Evolutionary conservation across 192 early-diverging fungal genomes (phyloP).

Genomic region (Haplosporangium gracile): DNA sequence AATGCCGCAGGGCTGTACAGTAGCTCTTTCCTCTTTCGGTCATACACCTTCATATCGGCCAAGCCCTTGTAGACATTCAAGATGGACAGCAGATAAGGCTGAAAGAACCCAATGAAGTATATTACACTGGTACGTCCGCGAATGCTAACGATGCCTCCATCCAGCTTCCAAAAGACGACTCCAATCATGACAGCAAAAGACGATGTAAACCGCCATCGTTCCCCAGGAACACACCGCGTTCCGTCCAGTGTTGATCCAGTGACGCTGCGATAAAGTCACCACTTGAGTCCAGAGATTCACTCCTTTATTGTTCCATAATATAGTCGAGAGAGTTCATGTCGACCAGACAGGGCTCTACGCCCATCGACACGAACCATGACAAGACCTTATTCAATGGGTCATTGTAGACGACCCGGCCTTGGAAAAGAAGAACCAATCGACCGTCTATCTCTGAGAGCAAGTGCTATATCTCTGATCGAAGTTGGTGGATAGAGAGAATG

Average conservation of each 20-base stretch:
- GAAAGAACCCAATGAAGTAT: background rate
- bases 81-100: slow-evolving; percentile 13
- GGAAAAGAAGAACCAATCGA: slow-evolving; percentile 2
- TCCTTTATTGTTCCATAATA: background rate
- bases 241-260: slow-evolving; percentile 12
- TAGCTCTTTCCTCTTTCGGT: slow-evolving; percentile 13
- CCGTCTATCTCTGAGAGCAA: slow-evolving; percentile 8
- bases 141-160: background rate
- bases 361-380: slow-evolving; percentile 23
- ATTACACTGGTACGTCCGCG: slow-evolving; percentile 13
- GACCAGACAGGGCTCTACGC: slow-evolving; percentile 1
- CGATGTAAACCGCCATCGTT: background rate
- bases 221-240: slow-evolving; percentile 5
- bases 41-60: slow-evolving; percentile 12
- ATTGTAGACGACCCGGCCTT: slow-evolving; percentile 10
- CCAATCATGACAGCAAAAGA: background rate
- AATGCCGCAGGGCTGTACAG: slow-evolving; percentile 18
- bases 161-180: slow-evolving; percentile 12
- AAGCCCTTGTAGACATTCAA: background rate
- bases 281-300: slow-evolving; percentile 3
- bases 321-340: slow-evolving; percentile 29
- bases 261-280: background rate
- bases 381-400: background rate
- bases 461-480: slow-evolving; percentile 27
- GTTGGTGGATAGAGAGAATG: slow-evolving; percentile 33